phyloP scores from a whole-genome alignment of 371 early-diverging fungal genomes.

The Mortierella sp. region DNA sequence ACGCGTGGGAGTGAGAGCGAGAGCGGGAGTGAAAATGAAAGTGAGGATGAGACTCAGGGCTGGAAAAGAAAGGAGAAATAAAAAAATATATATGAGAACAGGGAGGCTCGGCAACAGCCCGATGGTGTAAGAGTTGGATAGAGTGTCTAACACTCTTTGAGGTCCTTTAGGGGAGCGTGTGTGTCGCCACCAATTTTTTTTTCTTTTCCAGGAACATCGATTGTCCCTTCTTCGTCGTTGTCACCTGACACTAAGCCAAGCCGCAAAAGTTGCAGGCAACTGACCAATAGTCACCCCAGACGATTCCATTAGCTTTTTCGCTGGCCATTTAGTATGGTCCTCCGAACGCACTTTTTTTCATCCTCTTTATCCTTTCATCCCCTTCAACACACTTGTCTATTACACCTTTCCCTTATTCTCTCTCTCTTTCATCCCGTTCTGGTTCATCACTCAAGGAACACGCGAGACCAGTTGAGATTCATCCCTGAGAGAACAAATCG shows the following conservation, averaged over 20 bases:
- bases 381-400: neutral
- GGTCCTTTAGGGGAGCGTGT: neutral
- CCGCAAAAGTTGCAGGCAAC: neutral
- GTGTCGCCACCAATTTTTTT: neutral
- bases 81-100: too few relatives aligned
- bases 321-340: too few relatives aligned
- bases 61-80: neutral
- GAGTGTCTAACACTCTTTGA: too few relatives aligned
- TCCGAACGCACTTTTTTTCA: too few relatives aligned
- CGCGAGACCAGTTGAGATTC: neutral
- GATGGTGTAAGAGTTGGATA: too few relatives aligned
- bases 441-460: neutral
- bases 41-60: neutral
- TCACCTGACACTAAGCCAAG: neutral
- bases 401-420: too few relatives aligned
- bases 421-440: too few relatives aligned
- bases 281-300: too few relatives aligned
- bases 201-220: neutral
- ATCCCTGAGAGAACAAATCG: conserved; percentile 1
- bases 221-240: neutral
- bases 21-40: neutral
- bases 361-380: too few relatives aligned
- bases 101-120: conserved; percentile 10
- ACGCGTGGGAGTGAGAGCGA: neutral
- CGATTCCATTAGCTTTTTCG: too few relatives aligned